Evolutionary conservation across 139 green algal species (phyloP).

Genomic region (Volvox africanus): DNA sequence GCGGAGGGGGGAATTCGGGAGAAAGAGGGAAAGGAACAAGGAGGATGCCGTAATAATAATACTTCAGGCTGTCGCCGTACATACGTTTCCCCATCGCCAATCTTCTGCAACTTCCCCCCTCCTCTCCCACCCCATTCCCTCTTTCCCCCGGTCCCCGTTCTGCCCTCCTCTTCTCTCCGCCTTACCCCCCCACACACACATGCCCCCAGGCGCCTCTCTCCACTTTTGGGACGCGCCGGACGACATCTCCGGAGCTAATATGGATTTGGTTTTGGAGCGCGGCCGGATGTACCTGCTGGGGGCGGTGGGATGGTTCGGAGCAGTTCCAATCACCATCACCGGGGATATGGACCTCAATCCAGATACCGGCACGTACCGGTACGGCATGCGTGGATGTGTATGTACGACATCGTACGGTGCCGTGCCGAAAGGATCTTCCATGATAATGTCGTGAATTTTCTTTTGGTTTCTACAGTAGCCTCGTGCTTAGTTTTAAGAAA

Average conservation of each 20-base stretch:
- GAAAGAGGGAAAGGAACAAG: neutral
- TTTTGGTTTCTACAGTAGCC: no score
- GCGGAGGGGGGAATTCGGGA: neutral
- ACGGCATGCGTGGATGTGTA: neutral
- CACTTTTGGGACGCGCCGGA: conserved; percentile 97
- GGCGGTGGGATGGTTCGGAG: conserved; percentile 84
- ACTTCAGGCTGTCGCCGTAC: no score
- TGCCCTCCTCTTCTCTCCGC: no score
- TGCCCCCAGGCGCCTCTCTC: conserved; percentile 73
- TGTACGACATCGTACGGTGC: neutral
- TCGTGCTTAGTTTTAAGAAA: no score
- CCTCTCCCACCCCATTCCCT: no score
- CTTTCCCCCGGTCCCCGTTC: no score
- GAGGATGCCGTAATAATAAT: no score
- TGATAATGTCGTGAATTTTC: no score
- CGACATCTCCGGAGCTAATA: conserved; percentile 78
- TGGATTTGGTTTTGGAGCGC: conserved; percentile 94
- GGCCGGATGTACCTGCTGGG: conserved; percentile 94
- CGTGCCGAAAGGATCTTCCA: no score
- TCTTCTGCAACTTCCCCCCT: no score
- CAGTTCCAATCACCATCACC: conserved; percentile 47
- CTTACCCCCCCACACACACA: no score
- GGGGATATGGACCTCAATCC: conserved; percentile 95
- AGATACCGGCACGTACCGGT: conserved; percentile 85
- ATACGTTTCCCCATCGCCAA: no score